Conservation (phyloP, 108 stramenopile genomes). For the Cyclostephanos invisitatus region DNA sequence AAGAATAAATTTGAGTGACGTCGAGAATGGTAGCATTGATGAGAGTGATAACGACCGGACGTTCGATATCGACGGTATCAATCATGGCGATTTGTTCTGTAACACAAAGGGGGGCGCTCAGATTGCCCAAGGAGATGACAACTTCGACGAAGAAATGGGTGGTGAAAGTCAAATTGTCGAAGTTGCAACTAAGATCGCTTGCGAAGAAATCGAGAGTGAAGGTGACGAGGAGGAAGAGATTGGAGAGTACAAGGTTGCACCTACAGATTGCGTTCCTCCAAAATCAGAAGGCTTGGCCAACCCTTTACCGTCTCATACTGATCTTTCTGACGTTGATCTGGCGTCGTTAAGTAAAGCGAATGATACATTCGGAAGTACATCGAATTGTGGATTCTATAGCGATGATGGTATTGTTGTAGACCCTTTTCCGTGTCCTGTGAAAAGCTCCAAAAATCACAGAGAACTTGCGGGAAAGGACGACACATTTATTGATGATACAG, state of each 20-base stretch:
- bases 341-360: not conserved
- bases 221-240: constrained; percentile 2
- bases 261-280: not conserved
- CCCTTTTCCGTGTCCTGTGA: not conserved
- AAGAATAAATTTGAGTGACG: constrained; percentile 27
- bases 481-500: not conserved
- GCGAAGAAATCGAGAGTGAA: constrained; percentile 30
- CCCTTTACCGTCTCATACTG: not conserved
- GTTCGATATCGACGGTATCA: constrained; percentile 19
- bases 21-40: constrained; percentile 10
- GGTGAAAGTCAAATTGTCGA: constrained; percentile 61
- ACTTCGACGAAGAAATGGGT: constrained; percentile 79
- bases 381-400: not conserved
- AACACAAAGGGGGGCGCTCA: constrained; percentile 58
- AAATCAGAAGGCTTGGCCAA: not conserved
- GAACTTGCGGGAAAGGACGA: not conserved
- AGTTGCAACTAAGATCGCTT: constrained; percentile 41
- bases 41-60: constrained; percentile 22
- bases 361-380: not conserved
- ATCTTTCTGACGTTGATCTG: not conserved
- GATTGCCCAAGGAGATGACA: constrained; percentile 60
- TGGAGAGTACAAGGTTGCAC: not conserved
- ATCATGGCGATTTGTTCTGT: constrained; percentile 65
- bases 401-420: constrained; percentile 1
- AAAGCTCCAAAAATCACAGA: not conserved